Conservation (phyloP, 352 stramenopile species). For the Phytophthora citricola region DNA sequence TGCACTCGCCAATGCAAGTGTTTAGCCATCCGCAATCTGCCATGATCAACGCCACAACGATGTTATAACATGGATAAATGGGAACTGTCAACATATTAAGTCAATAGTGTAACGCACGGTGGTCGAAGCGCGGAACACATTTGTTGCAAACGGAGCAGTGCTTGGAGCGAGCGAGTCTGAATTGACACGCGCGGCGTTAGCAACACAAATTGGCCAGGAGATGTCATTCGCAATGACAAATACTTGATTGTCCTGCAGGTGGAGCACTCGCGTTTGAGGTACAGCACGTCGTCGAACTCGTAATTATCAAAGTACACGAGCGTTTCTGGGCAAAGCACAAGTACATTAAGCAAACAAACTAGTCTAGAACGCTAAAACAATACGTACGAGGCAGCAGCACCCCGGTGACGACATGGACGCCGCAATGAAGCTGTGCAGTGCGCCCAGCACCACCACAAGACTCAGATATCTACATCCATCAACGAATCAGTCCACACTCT, state of each 20-base stretch:
- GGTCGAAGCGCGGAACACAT: conserved; percentile 71
- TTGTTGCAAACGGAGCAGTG: conserved; percentile 72
- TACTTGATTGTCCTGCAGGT: conserved; percentile 66
- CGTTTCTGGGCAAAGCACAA: conserved; percentile 36
- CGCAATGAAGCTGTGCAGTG: conserved; percentile 59
- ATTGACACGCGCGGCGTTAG: conserved; percentile 1
- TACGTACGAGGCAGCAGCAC: conserved; percentile 53
- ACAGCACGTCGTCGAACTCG: conserved; percentile 55
- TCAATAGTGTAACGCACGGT: conserved; percentile 41
- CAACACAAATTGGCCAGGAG: conserved; percentile 4
- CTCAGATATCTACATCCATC: conserved; percentile 39
- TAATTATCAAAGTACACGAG: conserved; percentile 65
- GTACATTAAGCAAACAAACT: neutral
- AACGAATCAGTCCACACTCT: neutral
- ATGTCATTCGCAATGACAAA: neutral
- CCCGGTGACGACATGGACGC: conserved; percentile 48
- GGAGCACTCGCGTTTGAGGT: conserved; percentile 38
- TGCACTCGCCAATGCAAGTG: conserved; percentile 67
- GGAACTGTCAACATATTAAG: neutral
- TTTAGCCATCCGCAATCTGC: conserved; percentile 72
- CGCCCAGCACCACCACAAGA: conserved; percentile 40
- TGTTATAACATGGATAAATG: neutral
- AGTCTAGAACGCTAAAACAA: neutral
- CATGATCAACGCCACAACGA: neutral
- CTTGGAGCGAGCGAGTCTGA: conserved; percentile 69